These are phyloP conservation scores for Curvularia eragrostidis DNA, from an alignment of 2,329 filamentous ascomycete genomes.

Conservation along the genomic window DNA sequence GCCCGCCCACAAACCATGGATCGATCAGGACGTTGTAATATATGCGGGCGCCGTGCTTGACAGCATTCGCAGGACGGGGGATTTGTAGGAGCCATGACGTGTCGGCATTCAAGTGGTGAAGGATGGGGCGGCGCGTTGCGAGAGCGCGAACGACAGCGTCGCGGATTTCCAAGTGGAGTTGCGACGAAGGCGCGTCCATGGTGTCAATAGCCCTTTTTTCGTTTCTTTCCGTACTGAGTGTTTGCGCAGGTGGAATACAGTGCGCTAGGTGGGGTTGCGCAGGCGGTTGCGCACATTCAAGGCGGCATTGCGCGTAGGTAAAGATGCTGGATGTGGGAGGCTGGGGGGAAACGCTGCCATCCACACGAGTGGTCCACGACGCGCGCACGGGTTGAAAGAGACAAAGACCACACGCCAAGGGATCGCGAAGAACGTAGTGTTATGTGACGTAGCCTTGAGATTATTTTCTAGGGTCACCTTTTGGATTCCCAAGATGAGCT, in stretches of 20 bases:
- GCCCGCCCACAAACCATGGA: constrained; percentile 68
- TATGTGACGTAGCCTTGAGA: not conserved
- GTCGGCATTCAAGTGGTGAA: constrained; percentile 71
- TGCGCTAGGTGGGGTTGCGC: constrained; percentile 13
- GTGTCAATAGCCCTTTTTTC: not conserved
- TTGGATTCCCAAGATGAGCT: not conserved
- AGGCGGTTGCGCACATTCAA: constrained; percentile 20
- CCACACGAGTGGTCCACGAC: constrained; percentile 14
- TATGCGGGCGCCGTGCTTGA: constrained; percentile 53
- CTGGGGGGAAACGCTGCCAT: constrained; percentile 10
- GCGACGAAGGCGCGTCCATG: constrained; percentile 47
- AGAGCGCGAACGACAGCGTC: constrained; percentile 50
- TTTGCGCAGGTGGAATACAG: not conserved
- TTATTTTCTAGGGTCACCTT: not conserved
- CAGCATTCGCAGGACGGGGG: constrained; percentile 58
- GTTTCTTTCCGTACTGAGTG: not conserved
- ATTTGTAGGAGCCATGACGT: constrained; percentile 72
- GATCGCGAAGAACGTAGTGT: not conserved
- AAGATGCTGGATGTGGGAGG: constrained; percentile 3
- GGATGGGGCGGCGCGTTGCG: constrained; percentile 57
- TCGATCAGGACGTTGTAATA: constrained; percentile 72
- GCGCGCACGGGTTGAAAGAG: constrained; percentile 22
- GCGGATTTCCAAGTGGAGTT: constrained; percentile 54
- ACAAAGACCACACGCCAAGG: not conserved
- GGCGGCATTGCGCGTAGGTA: constrained; percentile 28